phyloP scores from a whole-genome alignment of 331 rosid genomes.

The Quercus tomentella region DNA sequence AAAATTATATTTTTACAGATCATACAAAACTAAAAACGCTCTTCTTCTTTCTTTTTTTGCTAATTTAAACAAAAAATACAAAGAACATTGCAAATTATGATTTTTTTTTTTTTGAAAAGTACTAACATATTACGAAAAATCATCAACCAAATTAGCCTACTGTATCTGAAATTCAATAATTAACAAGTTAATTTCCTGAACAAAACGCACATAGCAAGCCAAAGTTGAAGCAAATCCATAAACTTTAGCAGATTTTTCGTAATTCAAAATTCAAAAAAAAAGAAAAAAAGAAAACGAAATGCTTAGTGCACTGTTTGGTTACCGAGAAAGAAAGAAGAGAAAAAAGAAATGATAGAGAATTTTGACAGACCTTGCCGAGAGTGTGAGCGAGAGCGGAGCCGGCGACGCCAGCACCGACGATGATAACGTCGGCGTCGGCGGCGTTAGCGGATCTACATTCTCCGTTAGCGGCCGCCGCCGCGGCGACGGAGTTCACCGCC shows the following conservation, averaged over 20 bases:
- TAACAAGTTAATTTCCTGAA: not conserved
- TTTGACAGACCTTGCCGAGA: constrained; percentile 67
- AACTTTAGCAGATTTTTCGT: too few relatives aligned
- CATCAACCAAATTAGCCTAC: too few relatives aligned
- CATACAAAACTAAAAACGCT: not conserved
- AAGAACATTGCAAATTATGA: too few relatives aligned
- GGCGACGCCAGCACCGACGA: constrained; percentile 98
- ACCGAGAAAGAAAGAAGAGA: not conserved
- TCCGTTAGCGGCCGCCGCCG: constrained; percentile 34
- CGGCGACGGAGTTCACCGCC: constrained; percentile 31
- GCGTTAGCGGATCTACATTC: constrained; percentile 55
- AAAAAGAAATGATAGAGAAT: not conserved
- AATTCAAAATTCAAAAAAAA: too few relatives aligned
- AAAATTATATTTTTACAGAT: not conserved
- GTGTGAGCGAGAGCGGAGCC: constrained; percentile 94
- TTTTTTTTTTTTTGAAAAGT: too few relatives aligned
- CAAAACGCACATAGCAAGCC: not conserved
- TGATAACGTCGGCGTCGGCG: constrained; percentile 57
- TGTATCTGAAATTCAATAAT: too few relatives aligned
- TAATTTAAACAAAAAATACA: not conserved
- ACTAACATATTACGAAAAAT: too few relatives aligned
- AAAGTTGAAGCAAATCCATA: too few relatives aligned
- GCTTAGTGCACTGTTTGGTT: not conserved
- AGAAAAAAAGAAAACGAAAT: not conserved
- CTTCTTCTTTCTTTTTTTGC: too few relatives aligned